Evolutionary conservation across 108 stramenopile genomes (phyloP), one percentile per base, ranked within the genome.

Genomic region (Craspedostauros australis): DNA sequence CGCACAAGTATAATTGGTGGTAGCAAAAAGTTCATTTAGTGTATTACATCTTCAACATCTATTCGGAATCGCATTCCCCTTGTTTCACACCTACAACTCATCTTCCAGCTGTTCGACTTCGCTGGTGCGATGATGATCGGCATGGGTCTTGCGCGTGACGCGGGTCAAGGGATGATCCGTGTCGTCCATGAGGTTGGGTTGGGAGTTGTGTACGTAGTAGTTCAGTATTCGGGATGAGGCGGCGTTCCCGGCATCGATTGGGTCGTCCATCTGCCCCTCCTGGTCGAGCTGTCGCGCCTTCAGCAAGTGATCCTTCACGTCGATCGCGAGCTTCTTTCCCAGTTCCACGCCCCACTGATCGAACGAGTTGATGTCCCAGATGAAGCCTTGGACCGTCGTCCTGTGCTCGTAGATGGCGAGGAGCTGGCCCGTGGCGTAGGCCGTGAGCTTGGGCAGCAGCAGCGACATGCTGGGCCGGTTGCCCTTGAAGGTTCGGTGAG

Each of bases 281-380:
- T 62, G 54, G 18, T 75, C 74, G 1, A 52, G 44, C 30, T 73
- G 55, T 34, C 90, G 62, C 24, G 82, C 91, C 20, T 80, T 57
- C 37, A 76, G 44, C 53, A 93, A 48, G 25, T 89, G 76, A 8
- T 65, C 65, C 66, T 83, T 85, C 15, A 91, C 79, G 42, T 88
- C 86, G 36, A 81, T 73, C 7, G 99, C 98, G n/a, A 98, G 76
- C 61, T 93, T 91, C 80, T 99, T 99, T 32, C 98, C 98, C 8
- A 99, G 90, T 69, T 99, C 95, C 7, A 99, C 98, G 20, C 98
- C 98, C 95, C 95, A 99, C 67, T 99, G 98, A 70, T 99, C 98
- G 57, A 98, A 99, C n/a, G 91, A 92, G 58, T 98, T 96, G 39
- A 99, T 73, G 62, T 94, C 95, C 98, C 98, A 99, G 25, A 99